Evolutionary conservation across 2,329 filamentous ascomycete species (phyloP).

Genomic region (Ceratocystis diversiconidia): DNA sequence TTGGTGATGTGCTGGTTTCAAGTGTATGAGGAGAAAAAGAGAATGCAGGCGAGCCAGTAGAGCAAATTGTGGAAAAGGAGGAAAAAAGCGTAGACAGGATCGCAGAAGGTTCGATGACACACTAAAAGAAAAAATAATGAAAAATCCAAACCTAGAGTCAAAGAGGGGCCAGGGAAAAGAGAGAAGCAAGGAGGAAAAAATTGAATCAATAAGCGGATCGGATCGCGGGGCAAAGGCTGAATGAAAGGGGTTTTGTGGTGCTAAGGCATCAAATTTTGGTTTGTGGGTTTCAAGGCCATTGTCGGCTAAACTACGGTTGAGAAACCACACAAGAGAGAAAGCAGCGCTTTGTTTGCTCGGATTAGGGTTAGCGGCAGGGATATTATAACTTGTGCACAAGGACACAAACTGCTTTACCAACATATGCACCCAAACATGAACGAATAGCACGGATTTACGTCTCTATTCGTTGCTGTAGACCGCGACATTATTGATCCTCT

Average conservation of each 20-base stretch:
- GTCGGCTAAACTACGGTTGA: background rate
- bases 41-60: conserved; percentile 11
- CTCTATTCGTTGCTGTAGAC: background rate
- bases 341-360: background rate
- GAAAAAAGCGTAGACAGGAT: conserved; percentile 13
- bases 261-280: background rate
- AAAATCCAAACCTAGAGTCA: background rate
- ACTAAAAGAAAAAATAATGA: conserved; percentile 8
- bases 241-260: background rate
- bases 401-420: background rate
- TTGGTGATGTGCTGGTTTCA: conserved; percentile 12
- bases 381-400: background rate
- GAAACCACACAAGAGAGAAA: background rate
- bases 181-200: conserved; percentile 17
- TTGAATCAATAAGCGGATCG: conserved; percentile 1
- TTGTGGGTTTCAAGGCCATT: background rate
- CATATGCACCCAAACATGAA: background rate
- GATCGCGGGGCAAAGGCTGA: background rate
- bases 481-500: background rate
- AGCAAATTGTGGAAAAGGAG: conserved; percentile 17
- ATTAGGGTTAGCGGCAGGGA: background rate
- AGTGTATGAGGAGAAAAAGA: conserved; percentile 9
- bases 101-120: conserved; percentile 3
- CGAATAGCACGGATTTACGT: background rate
- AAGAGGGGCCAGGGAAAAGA: conserved; percentile 18